phyloP scores from a whole-genome alignment of 768 basidiomycete genomes.

The Hemileccinum impolitum region DNA sequence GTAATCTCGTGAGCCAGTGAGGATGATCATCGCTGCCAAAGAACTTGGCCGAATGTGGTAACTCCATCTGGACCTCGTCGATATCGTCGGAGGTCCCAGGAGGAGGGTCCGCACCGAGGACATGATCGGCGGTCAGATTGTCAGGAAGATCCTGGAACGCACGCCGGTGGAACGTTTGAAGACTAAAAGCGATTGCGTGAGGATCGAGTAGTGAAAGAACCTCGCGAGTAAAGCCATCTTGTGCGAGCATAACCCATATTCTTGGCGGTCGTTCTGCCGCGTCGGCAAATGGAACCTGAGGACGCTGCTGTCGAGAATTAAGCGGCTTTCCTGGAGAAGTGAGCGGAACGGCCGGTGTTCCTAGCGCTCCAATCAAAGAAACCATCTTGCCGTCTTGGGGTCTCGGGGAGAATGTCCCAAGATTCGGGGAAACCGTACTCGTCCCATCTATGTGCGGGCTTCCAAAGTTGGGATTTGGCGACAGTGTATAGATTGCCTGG shows the following conservation, averaged over 20 bases:
- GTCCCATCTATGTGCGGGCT: constrained; percentile 16
- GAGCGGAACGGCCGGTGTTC: constrained; percentile 8
- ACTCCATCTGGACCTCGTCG: constrained; percentile 1
- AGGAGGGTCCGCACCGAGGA: constrained; percentile 34
- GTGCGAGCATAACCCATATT: constrained; percentile 53
- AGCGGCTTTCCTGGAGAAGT: constrained; percentile 27
- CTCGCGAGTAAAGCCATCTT: constrained; percentile 67
- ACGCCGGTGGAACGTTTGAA: constrained; percentile 58
- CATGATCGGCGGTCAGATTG: constrained; percentile 46
- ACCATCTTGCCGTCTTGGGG: constrained; percentile 42
- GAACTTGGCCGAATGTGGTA: constrained; percentile 35
- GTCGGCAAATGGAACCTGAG: constrained; percentile 19
- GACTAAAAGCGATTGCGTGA: constrained; percentile 56
- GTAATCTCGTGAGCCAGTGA: constrained; percentile 77
- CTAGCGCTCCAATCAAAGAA: constrained; percentile 47
- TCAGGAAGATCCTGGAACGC: constrained; percentile 51
- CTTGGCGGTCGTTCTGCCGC: constrained; percentile 26
- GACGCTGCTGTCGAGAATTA: constrained; percentile 21
- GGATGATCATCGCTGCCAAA: constrained; percentile 70
- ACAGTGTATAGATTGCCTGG: constrained; percentile 50
- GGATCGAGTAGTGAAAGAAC: constrained; percentile 63
- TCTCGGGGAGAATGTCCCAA: constrained; percentile 52
- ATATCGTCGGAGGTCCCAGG: constrained; percentile 4
- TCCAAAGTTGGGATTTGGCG: constrained; percentile 40
- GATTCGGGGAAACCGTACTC: constrained; percentile 38